Conservation (phyloP, 805 yeast species). For the Zygoascus tannicola region DNA sequence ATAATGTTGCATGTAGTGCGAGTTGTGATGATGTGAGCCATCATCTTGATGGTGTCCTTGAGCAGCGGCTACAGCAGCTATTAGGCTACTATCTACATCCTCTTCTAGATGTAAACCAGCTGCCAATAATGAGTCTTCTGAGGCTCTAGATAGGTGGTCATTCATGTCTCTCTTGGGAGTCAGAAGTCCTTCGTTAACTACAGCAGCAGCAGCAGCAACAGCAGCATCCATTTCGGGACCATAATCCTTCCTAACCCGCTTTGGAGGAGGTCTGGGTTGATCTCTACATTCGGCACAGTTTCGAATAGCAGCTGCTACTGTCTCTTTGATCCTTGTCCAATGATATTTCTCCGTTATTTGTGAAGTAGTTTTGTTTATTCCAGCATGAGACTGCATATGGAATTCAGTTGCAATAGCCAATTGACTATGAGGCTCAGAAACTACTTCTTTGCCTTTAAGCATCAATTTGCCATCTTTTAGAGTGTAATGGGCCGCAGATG, state of each 20-base stretch:
- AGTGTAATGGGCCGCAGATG: constrained; percentile 67
- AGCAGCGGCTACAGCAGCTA: constrained; percentile 55
- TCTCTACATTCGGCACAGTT: constrained; percentile 70
- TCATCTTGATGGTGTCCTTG: constrained; percentile 2
- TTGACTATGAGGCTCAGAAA: constrained; percentile 66
- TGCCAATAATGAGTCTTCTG: constrained; percentile 5
- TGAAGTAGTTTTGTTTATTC: constrained; percentile 81
- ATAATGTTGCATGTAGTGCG: constrained; percentile 6
- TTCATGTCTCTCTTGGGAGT: constrained; percentile 3
- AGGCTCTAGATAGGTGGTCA: background rate
- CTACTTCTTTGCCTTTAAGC: constrained; percentile 76
- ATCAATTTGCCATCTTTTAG: constrained; percentile 61
- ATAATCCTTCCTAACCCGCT: constrained; percentile 19
- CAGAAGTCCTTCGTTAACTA: background rate
- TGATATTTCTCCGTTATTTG: constrained; percentile 70
- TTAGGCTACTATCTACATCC: constrained; percentile 38
- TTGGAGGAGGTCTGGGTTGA: constrained; percentile 21
- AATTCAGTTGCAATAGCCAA: constrained; percentile 60
- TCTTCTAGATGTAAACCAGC: constrained; percentile 28
- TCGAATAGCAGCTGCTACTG: constrained; percentile 69
- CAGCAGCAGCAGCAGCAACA: constrained; percentile 4
- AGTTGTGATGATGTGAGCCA: constrained; percentile 4
- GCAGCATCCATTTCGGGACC: constrained; percentile 21
- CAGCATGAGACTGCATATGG: constrained; percentile 67
- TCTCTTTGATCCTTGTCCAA: constrained; percentile 86